Conservation (phyloP, 192 early-diverging fungal genomes). For the Umbelopsis vinacea region DNA sequence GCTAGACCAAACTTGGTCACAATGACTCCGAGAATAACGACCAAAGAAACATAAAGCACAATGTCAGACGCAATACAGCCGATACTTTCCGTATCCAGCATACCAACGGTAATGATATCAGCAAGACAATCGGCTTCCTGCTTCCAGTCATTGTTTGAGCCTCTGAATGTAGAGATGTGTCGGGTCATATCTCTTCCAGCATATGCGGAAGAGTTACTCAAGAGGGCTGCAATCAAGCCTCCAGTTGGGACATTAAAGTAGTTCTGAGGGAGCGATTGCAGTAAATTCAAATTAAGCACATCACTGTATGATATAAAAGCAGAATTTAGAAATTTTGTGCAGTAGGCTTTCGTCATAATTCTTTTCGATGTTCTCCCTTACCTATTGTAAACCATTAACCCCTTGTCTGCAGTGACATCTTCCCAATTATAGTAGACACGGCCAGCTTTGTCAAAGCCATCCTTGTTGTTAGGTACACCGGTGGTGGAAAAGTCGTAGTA, state of each 20-base stretch:
- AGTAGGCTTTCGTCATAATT: not conserved
- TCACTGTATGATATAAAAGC: conserved; percentile 24
- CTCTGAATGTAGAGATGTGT: conserved; percentile 48
- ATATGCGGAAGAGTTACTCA: not conserved
- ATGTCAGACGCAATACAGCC: conserved; percentile 85
- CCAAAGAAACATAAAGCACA: conserved; percentile 76
- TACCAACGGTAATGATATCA: conserved; percentile 77
- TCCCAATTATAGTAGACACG: conserved; percentile 61
- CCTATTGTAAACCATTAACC: conserved; percentile 66
- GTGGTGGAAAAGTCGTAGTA: conserved; percentile 9
- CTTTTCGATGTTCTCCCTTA: conserved; percentile 11
- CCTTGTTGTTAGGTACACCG: conserved; percentile 26
- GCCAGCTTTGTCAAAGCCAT: conserved; percentile 33
- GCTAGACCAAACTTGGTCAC: conserved; percentile 74
- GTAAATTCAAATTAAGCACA: conserved; percentile 38
- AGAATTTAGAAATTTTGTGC: not conserved
- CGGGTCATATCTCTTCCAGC: conserved; percentile 62
- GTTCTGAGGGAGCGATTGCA: conserved; percentile 35
- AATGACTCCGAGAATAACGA: conserved; percentile 69
- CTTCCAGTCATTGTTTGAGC: conserved; percentile 45
- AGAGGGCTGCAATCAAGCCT: conserved; percentile 35
- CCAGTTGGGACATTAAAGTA: conserved; percentile 26
- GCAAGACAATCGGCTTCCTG: conserved; percentile 69
- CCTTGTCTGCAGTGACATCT: conserved; percentile 51
- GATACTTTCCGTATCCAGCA: conserved; percentile 74